Evolutionary conservation across 2,329 filamentous ascomycete genomes (phyloP), one percentile per base, ranked within the genome.

Genomic region (Clonostachys chloroleuca): DNA sequence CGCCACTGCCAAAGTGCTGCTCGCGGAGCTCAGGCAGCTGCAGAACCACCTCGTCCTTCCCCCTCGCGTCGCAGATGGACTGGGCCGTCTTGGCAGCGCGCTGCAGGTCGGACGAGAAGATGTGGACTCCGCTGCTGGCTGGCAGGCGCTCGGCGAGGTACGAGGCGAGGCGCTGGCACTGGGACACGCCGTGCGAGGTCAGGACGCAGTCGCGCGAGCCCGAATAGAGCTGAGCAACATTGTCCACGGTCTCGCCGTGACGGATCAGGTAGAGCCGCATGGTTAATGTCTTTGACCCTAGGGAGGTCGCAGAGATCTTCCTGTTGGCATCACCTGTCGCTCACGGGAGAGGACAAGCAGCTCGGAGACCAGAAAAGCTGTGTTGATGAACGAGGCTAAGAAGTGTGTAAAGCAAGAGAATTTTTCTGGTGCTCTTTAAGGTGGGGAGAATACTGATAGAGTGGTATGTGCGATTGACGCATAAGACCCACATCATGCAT

Each of bases 221-320:
- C 56, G 91, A 91, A 45, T 87, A 92, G 50, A 89, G 68, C 47
- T 84, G 80, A 39, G 86, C 86, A 49, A 94, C 86, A 64, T 96
- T 96, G 68, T 96, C 88, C 54, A 95, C 87, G 14, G 89, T 92
- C 70, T 96, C 91, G 60, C 86, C 91, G 74, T 96, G 91, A 48
- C 91, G 84, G 58, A 95, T 82, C 57, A 96, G 77, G 58, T 91
- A 83, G 47, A 96, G 54, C 50, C 59, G 66, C 65, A 69, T 68
- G 36, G 36, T 39, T 18, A 18, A n/a, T 39, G 36, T 4, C 36
- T 30, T 10, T 30, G 24, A 30, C 24, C 24, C 4, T 30, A 8
- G 8, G 7, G 24, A 30, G 24, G 24, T 30, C 24, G 24, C 24
- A 30, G 24, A 30, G 24, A 30, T 30, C 24, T 30, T 10, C 24